phyloP scores from a whole-genome alignment of 306 rosid species.

The Quercus berberidifolia region DNA sequence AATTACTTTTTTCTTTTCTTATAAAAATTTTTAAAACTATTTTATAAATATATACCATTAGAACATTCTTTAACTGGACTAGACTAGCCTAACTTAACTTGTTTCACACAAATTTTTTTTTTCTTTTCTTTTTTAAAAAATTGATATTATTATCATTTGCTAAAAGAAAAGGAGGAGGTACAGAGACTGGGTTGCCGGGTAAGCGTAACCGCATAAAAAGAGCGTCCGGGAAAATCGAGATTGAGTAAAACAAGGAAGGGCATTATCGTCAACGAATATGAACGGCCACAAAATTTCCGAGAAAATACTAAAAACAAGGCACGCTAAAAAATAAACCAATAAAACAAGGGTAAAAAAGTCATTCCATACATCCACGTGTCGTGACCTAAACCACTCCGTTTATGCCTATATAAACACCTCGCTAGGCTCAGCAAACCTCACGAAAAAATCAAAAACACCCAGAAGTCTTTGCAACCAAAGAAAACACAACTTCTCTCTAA shows the following conservation, averaged over 20 bases:
- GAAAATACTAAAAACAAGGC: background rate
- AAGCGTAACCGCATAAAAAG: background rate
- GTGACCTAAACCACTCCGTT: background rate
- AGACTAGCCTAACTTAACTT: no score
- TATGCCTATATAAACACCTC: background rate
- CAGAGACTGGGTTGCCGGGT: no score
- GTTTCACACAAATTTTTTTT: no score
- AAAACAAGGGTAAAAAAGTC: background rate
- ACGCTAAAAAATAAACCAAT: background rate
- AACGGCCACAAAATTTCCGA: background rate
- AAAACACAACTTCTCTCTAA: background rate
- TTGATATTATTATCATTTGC: no score
- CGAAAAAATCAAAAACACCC: background rate
- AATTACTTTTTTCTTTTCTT: no score
- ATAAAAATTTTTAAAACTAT: no score
- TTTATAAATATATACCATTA: no score
- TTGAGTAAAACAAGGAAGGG: background rate
- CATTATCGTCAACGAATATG: background rate
- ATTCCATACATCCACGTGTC: background rate
- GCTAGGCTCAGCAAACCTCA: rapidly evolving
- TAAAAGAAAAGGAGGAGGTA: no score
- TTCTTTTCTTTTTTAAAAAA: no score
- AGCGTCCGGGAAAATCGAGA: background rate
- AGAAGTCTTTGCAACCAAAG: background rate
- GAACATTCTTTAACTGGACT: no score